These are phyloP conservation scores for Pharus latifolius DNA, from an alignment of 176 grass and related monocot genomes.

Conservation along the genomic window DNA sequence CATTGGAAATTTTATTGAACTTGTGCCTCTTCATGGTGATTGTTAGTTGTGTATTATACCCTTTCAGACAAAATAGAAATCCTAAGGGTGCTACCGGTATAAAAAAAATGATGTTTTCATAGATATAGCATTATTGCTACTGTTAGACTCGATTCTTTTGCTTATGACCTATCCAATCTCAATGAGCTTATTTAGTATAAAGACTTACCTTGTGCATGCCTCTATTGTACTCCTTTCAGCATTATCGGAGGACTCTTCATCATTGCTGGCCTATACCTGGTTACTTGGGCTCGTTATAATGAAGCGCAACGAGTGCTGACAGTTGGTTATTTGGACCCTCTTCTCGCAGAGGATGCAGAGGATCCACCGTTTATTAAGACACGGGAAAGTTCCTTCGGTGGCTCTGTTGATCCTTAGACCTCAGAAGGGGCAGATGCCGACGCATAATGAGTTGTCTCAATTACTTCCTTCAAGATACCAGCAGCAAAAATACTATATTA, in stretches of 20 bases:
- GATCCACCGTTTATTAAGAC: conserved; percentile 20
- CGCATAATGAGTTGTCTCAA: too few relatives aligned
- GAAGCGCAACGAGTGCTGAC: conserved; percentile 24
- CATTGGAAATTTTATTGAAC: neutral
- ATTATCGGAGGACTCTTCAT: conserved; percentile 67
- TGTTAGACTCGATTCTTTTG: neutral
- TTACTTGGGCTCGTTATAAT: conserved; percentile 74
- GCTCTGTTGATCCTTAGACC: conserved; percentile 36
- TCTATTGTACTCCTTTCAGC: conserved; percentile 28
- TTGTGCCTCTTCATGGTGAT: neutral
- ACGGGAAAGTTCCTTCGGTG: conserved; percentile 28
- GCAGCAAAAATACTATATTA: neutral
- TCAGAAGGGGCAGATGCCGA: neutral
- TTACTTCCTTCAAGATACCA: neutral
- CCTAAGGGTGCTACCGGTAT: neutral
- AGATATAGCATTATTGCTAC: neutral
- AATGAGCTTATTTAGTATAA: neutral
- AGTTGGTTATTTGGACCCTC: conserved; percentile 24
- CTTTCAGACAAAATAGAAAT: neutral
- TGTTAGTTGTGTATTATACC: neutral
- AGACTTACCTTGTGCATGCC: neutral
- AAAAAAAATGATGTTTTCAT: neutral
- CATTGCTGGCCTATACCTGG: conserved; percentile 73
- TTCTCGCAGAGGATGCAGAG: conserved; percentile 49
- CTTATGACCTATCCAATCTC: neutral